A percentile compares a stretch with the other conserved stretches of the same genome.
Conservation (phyloP, 2,329 filamentous ascomycete species). For the Aphanocladium album region DNA sequence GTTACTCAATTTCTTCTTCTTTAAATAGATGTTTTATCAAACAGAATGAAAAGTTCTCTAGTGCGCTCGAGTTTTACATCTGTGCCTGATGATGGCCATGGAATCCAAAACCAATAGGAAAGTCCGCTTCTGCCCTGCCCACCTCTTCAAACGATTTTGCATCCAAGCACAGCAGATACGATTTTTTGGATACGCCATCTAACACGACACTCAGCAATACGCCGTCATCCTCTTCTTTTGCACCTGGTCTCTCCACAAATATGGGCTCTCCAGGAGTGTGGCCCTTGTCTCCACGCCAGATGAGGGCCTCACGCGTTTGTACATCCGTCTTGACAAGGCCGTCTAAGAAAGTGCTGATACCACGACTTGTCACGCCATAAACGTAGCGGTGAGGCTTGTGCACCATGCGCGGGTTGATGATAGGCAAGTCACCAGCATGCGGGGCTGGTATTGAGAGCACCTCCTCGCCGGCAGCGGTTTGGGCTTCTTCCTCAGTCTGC, state of each 20-base stretch:
- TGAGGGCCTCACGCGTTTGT: constrained; percentile 41
- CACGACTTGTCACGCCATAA: constrained; percentile 53
- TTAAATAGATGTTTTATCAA: not conserved
- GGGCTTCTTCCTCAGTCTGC: constrained; percentile 13
- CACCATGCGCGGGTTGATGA: constrained; percentile 54
- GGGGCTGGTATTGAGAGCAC: constrained; percentile 45
- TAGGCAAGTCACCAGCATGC: constrained; percentile 58
- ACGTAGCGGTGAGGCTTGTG: constrained; percentile 54
- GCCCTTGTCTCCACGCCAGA: constrained; percentile 53
- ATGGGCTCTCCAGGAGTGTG: constrained; percentile 67
- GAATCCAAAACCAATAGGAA: constrained; percentile 59
- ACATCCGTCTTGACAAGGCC: constrained; percentile 62
- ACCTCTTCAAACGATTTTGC: constrained; percentile 58
- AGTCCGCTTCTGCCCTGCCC: constrained; percentile 57
- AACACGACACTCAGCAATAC: constrained; percentile 59
- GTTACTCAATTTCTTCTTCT: not conserved
- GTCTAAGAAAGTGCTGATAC: constrained; percentile 57
- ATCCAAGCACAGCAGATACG: constrained; percentile 62
- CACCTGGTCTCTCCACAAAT: constrained; percentile 49
- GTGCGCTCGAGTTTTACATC: not conserved
- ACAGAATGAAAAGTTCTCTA: not conserved
- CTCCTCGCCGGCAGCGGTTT: constrained; percentile 24
- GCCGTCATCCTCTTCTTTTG: constrained; percentile 56
- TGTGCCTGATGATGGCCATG: constrained; percentile 49
- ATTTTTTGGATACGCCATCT: constrained; percentile 52